Percentiles rank a stretch among this genome's conserved stretches.
Evolutionary conservation across 768 basidiomycete genomes (phyloP).

Genomic region (Pisolithus tinctorius): DNA sequence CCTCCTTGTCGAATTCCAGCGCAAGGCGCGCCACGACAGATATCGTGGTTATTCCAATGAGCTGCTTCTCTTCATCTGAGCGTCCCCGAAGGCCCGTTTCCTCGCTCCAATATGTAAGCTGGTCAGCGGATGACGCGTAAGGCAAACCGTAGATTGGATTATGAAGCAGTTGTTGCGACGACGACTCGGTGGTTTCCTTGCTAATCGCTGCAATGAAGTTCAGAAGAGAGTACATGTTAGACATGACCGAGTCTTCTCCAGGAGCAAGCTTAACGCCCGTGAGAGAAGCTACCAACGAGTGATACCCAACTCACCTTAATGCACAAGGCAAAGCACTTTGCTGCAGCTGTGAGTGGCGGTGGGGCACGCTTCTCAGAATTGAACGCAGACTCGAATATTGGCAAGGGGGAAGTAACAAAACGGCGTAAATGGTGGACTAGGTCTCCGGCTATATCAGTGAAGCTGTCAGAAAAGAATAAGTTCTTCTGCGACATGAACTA

Average conservation of each 20-base stretch:
- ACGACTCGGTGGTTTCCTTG: constrained; percentile 61
- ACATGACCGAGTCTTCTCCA: constrained; percentile 85
- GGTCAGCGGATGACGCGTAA: constrained; percentile 33
- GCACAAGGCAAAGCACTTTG: constrained; percentile 85
- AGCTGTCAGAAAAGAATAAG: constrained; percentile 38
- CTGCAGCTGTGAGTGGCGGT: constrained; percentile 75
- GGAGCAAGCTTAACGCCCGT: constrained; percentile 55
- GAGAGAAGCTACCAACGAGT: constrained; percentile 1
- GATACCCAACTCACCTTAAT: constrained; percentile 53
- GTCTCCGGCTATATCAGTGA: constrained; percentile 67
- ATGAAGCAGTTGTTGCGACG: constrained; percentile 36
- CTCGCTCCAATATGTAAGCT: constrained; percentile 46
- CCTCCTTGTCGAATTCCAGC: constrained; percentile 79
- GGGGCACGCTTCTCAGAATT: constrained; percentile 65
- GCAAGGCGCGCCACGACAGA: constrained; percentile 85
- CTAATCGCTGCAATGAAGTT: constrained; percentile 85
- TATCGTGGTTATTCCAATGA: constrained; percentile 86
- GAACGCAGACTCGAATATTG: constrained; percentile 85
- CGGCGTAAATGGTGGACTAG: constrained; percentile 77
- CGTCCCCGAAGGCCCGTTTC: constrained; percentile 60
- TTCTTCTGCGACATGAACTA: background rate
- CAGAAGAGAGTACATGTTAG: constrained; percentile 93
- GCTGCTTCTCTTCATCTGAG: constrained; percentile 77
- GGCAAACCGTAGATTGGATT: constrained; percentile 34
- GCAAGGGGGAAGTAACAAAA: constrained; percentile 82